Conservation (phyloP, 495 filamentous ascomycete species). For the Tuber borchii region DNA sequence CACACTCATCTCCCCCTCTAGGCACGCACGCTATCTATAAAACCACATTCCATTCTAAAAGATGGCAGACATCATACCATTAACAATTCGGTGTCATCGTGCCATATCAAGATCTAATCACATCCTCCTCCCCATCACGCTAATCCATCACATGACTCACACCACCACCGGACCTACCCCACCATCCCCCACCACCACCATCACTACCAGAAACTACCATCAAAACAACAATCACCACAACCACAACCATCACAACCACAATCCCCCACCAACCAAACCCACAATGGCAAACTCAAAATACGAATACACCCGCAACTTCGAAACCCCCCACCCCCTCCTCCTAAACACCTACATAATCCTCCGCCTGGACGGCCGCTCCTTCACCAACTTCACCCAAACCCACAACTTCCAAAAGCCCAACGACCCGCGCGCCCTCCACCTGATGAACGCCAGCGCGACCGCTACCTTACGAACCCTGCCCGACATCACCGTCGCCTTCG, state of each 20-base stretch:
- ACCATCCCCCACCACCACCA: not conserved
- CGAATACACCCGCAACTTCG: conserved; percentile 87
- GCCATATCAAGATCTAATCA: not conserved
- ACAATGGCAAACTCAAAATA: conserved; percentile 69
- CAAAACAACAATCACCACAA: not conserved
- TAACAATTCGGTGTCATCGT: not conserved
- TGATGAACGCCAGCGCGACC: conserved; percentile 88
- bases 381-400: conserved; percentile 72
- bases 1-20: too few species aligned
- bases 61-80: not conserved
- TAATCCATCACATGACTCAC: not conserved
- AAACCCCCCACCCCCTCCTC: conserved; percentile 70
- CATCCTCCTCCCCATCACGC: not conserved
- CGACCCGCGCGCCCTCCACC: conserved; percentile 73
- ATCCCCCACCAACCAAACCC: conserved; percentile 3
- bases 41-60: not conserved
- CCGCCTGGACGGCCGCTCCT: conserved; percentile 83
- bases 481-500: conserved; percentile 81
- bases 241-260: not conserved
- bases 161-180: not conserved
- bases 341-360: conserved; percentile 92
- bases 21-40: too few species aligned
- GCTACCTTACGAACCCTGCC: conserved; percentile 76
- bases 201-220: not conserved
- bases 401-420: conserved; percentile 88